Evolutionary conservation across 139 green algal species (phyloP).

Genomic region (Trebouxia sp.): DNA sequence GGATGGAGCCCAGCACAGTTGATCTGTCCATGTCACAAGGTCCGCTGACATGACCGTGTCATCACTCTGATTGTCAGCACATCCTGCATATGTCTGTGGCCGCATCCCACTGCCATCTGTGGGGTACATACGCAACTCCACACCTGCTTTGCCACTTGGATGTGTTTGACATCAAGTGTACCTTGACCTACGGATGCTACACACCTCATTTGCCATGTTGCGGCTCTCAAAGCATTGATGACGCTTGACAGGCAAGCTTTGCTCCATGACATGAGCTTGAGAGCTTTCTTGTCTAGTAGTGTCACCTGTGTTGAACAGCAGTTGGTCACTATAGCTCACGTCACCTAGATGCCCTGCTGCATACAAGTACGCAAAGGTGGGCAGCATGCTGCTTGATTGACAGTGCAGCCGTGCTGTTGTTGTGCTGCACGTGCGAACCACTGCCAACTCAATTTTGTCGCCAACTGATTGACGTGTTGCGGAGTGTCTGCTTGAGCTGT

Average conservation of each 20-base stretch:
- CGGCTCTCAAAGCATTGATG: constrained; percentile 12
- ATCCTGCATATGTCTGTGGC: constrained; percentile 12
- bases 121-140: constrained; percentile 1
- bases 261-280: background rate
- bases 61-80: constrained; percentile 13
- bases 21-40: constrained; percentile 12
- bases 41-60: constrained; percentile 9
- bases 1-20: background rate
- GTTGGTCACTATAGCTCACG: constrained; percentile 18
- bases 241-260: constrained; percentile 12
- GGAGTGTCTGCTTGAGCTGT: background rate
- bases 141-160: constrained; percentile 11
- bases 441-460: background rate
- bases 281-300: constrained; percentile 30
- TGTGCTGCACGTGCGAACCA: constrained; percentile 9
- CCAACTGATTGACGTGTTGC: background rate
- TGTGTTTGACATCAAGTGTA: constrained; percentile 15
- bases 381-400: constrained; percentile 4
- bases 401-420: constrained; percentile 6
- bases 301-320: constrained; percentile 1
- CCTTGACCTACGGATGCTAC: constrained; percentile 2
- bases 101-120: constrained; percentile 4
- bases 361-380: constrained; percentile 24
- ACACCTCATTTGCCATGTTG: constrained; percentile 13
- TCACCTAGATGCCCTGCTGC: constrained; percentile 3